These are phyloP conservation scores for Phytophthora podocarpi DNA, from an alignment of 352 stramenopile genomes.

Conservation along the genomic window DNA sequence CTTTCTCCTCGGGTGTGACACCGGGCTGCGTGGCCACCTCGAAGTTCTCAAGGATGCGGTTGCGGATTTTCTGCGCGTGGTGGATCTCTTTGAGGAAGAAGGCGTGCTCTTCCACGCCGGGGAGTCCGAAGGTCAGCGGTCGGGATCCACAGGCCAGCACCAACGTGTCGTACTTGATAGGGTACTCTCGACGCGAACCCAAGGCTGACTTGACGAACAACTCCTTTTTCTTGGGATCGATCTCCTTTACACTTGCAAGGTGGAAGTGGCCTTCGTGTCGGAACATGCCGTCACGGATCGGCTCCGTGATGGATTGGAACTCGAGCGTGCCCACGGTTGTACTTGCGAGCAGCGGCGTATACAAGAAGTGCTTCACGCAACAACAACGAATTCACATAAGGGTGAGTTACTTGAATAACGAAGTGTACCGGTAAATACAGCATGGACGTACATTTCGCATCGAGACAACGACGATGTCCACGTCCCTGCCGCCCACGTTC, in stretches of 20 bases:
- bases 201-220: conserved; percentile 76
- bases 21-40: conserved; percentile 93
- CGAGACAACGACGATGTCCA: conserved; percentile 82
- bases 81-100: conserved; percentile 98
- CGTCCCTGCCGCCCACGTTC: conserved; percentile 38
- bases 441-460: conserved; percentile 69
- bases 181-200: conserved; percentile 50
- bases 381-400: no score
- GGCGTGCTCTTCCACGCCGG: conserved; percentile 90
- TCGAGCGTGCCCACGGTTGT: conserved; percentile 96
- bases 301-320: conserved; percentile 97
- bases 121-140: conserved; percentile 95
- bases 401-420: no score
- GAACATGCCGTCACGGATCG: conserved; percentile 87
- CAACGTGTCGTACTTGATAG: conserved; percentile 94
- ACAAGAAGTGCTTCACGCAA: conserved; percentile 93
- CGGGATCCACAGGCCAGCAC: conserved; percentile 93
- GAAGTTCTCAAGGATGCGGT: conserved; percentile 91
- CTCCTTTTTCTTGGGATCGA: conserved; percentile 80
- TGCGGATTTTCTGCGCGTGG: conserved; percentile 90
- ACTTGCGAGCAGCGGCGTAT: conserved; percentile 96
- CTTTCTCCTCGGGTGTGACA: conserved; percentile 83
- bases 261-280: conserved; percentile 80
- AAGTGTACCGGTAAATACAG: no score
- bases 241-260: conserved; percentile 61